Evolutionary conservation across 2,329 filamentous ascomycete species (phyloP).

Genomic region (Pseudocercospora fuligena): DNA sequence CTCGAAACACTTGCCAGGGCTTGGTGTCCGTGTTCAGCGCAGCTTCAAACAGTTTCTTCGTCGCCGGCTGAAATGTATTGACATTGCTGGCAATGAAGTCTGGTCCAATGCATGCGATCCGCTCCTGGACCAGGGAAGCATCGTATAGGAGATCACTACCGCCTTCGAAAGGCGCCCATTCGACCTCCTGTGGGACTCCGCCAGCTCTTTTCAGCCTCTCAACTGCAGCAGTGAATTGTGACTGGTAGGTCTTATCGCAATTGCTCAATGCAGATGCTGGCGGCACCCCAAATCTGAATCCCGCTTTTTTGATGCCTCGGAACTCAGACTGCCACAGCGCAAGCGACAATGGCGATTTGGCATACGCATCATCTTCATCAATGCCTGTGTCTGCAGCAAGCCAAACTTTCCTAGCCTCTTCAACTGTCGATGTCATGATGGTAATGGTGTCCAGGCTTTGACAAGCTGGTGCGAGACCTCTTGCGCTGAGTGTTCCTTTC

Average conservation of each 20-base stretch:
- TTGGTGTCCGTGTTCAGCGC: constrained; percentile 46
- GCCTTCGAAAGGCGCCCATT: constrained; percentile 58
- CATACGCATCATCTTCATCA: constrained; percentile 58
- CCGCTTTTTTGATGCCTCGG: constrained; percentile 41
- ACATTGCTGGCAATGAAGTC: constrained; percentile 46
- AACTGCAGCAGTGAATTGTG: constrained; percentile 51
- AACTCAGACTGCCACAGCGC: constrained; percentile 42
- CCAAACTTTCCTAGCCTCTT: constrained; percentile 57
- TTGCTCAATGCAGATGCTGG: constrained; percentile 49
- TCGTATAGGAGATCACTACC: constrained; percentile 62
- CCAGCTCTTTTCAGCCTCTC: constrained; percentile 47
- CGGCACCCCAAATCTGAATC: constrained; percentile 57
- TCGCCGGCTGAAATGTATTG: constrained; percentile 55
- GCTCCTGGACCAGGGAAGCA: constrained; percentile 62
- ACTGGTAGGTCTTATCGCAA: constrained; percentile 49
- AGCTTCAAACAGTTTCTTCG: constrained; percentile 50
- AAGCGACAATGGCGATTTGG: constrained; percentile 48
- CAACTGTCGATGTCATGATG: constrained; percentile 56
- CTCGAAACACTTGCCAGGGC: constrained; percentile 55
- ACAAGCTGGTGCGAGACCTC: constrained; percentile 61
- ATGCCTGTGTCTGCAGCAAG: constrained; percentile 52
- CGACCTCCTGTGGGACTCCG: constrained; percentile 49
- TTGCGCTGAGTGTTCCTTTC: constrained; percentile 56
- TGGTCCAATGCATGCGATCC: constrained; percentile 52
- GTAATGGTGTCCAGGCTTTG: constrained; percentile 63